phyloP scores from a whole-genome alignment of 1,284 basidiomycete species.

The Xerocomus nothofagi region DNA sequence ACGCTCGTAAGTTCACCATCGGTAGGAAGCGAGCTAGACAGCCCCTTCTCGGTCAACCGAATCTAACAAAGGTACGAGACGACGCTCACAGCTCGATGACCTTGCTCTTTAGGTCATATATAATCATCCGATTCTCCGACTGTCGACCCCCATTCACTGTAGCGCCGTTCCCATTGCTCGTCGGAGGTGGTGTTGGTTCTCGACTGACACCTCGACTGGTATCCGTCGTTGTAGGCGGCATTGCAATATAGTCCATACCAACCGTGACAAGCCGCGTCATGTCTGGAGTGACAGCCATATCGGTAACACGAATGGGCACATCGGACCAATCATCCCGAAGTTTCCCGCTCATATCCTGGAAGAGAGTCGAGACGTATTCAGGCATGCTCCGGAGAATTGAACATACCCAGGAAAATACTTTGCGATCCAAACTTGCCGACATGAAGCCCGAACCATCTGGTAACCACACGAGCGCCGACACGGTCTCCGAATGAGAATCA shows the following conservation, averaged over 20 bases:
- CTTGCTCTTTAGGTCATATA: slow-evolving; percentile 73
- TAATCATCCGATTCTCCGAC: slow-evolving; percentile 65
- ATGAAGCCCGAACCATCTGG: slow-evolving; percentile 89
- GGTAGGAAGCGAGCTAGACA: slow-evolving; percentile 59
- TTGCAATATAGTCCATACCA: slow-evolving; percentile 58
- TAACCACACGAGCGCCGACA: slow-evolving; percentile 86
- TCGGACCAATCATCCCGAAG: slow-evolving; percentile 68
- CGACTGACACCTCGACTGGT: slow-evolving; percentile 31
- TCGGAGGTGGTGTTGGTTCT: slow-evolving; percentile 39
- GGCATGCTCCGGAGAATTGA: slow-evolving; percentile 7
- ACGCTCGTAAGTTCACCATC: slow-evolving; percentile 86
- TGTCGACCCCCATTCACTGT: slow-evolving; percentile 40
- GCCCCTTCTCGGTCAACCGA: slow-evolving; percentile 15
- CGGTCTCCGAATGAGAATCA: slow-evolving; percentile 77
- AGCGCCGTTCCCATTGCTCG: slow-evolving; percentile 39
- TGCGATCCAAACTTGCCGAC: slow-evolving; percentile 87
- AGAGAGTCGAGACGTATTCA: slow-evolving; percentile 15
- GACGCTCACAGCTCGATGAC: slow-evolving; percentile 59
- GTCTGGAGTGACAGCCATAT: slow-evolving; percentile 87
- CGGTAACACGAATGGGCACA: slow-evolving; percentile 84
- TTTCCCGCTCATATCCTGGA: slow-evolving; percentile 73
- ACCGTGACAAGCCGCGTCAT: slow-evolving; percentile 80
- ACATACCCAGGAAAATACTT: slow-evolving; percentile 86
- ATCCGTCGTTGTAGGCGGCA: slow-evolving; percentile 32
- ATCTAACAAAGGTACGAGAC: slow-evolving; percentile 12